phyloP scores from a whole-genome alignment of 345 rosid genomes.

The Ricinus communis region DNA sequence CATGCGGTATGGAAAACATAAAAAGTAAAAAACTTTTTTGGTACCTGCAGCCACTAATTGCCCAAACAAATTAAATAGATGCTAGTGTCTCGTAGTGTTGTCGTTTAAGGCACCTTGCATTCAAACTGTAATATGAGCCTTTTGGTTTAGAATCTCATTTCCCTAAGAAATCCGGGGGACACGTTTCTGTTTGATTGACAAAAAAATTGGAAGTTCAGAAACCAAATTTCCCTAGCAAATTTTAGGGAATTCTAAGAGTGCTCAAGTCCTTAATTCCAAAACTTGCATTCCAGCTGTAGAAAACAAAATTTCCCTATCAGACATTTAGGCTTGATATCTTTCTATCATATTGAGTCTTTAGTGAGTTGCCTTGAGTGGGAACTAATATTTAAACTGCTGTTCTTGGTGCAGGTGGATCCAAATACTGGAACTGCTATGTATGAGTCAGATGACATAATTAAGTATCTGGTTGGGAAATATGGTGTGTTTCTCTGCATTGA shows the following conservation, averaged over 20 bases:
- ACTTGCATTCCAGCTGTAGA: too few relatives aligned
- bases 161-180: too few relatives aligned
- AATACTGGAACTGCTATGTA: slow-evolving; percentile 90
- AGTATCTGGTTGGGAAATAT: slow-evolving; percentile 74
- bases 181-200: too few relatives aligned
- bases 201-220: too few relatives aligned
- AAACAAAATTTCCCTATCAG: too few relatives aligned
- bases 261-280: too few relatives aligned
- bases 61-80: too few relatives aligned
- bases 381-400: slow-evolving; percentile 16
- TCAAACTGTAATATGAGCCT: background rate
- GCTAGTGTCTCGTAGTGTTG: background rate
- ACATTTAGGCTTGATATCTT: background rate
- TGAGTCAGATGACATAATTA: slow-evolving; percentile 90
- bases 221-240: too few relatives aligned
- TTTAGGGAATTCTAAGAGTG: too few relatives aligned
- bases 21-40: too few relatives aligned
- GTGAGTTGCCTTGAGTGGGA: slow-evolving; percentile 1
- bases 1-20: background rate
- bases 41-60: too few relatives aligned
- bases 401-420: slow-evolving; percentile 72
- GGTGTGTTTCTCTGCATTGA: slow-evolving; percentile 42
- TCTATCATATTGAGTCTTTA: background rate
- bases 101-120: background rate
- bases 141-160: slow-evolving; percentile 6